Evolutionary conservation across 2,329 filamentous ascomycete genomes (phyloP).

Genomic region (Colletotrichum sp.): DNA sequence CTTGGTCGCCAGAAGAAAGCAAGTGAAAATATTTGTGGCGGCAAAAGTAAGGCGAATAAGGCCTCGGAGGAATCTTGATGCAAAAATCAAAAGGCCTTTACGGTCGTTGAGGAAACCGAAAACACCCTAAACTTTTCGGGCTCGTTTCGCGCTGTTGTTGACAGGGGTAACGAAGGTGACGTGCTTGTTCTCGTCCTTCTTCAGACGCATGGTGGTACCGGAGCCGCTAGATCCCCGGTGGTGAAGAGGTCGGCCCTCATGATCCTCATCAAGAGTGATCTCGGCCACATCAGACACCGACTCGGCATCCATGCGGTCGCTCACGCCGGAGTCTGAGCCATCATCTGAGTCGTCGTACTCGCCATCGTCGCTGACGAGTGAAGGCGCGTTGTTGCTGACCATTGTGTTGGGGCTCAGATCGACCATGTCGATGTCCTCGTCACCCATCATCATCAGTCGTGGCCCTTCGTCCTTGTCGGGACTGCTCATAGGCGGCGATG

Average conservation of each 20-base stretch:
- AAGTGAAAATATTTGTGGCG: constrained; percentile 16
- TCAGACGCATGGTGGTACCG: constrained; percentile 49
- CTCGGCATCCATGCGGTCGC: constrained; percentile 63
- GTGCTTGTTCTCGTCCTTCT: constrained; percentile 60
- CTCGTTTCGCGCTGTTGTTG: constrained; percentile 40
- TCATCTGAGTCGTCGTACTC: constrained; percentile 78
- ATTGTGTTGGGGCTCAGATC: constrained; percentile 73
- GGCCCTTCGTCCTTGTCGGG: constrained; percentile 26
- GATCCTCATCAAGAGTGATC: constrained; percentile 65
- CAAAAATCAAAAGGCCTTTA: background rate
- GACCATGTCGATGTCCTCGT: constrained; percentile 58
- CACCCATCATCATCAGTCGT: constrained; percentile 39
- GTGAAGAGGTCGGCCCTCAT: constrained; percentile 50
- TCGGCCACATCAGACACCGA: constrained; percentile 66
- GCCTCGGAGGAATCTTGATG: background rate
- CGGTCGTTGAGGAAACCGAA: background rate
- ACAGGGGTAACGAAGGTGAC: constrained; percentile 61
- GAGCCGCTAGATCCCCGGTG: constrained; percentile 39
- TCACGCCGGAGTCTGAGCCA: constrained; percentile 63
- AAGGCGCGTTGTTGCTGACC: constrained; percentile 78
- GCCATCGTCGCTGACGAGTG: constrained; percentile 80
- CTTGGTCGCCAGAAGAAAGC: constrained; percentile 21
- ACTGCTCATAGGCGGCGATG: constrained; percentile 34
- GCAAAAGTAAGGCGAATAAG: background rate
- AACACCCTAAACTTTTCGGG: constrained; percentile 19